A percentile compares a stretch with the other conserved stretches of the same genome.
Conservation (phyloP, 768 basidiomycete genomes). For the Trametopsis cervina region DNA sequence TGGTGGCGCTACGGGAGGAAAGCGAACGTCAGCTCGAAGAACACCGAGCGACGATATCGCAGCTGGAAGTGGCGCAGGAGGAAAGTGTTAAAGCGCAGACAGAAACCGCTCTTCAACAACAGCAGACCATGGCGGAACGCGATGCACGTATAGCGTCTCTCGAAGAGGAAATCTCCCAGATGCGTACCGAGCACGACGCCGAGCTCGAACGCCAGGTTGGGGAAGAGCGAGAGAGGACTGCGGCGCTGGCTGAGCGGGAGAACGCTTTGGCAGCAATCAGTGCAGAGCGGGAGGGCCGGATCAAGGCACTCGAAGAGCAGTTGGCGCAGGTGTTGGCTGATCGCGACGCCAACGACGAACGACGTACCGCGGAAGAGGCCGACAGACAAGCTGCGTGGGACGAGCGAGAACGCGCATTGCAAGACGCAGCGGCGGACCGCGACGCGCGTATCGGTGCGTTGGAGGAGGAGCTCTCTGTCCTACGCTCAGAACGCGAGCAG, state of each 20-base stretch:
- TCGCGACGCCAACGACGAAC: neutral
- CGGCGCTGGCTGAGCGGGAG: neutral
- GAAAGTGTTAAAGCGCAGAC: neutral
- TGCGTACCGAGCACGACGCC: slow-evolving; percentile 1
- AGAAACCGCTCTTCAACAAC: no score
- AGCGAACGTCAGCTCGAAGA: slow-evolving; percentile 57
- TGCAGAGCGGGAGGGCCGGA: neutral
- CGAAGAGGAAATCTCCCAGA: slow-evolving; percentile 2
- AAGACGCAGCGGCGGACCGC: neutral
- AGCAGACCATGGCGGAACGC: neutral
- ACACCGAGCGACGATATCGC: slow-evolving; percentile 29
- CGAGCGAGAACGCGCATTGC: neutral
- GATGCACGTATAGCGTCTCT: neutral
- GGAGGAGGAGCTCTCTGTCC: neutral
- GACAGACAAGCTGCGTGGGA: slow-evolving; percentile 2
- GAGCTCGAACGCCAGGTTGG: slow-evolving; percentile 4
- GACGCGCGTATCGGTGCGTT: slow-evolving; percentile 1
- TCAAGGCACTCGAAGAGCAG: neutral
- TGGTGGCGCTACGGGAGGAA: slow-evolving; percentile 28
- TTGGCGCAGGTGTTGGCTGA: neutral
- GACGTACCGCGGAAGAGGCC: neutral
- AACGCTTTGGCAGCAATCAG: neutral
- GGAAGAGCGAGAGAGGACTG: neutral
- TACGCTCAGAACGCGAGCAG: slow-evolving; percentile 5
- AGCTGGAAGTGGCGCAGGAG: neutral